Percentiles rank a stretch among this genome's conserved stretches.
These are phyloP conservation scores for Eucalyptus marginata DNA, from an alignment of 345 rosid genomes.

Conservation along the genomic window DNA sequence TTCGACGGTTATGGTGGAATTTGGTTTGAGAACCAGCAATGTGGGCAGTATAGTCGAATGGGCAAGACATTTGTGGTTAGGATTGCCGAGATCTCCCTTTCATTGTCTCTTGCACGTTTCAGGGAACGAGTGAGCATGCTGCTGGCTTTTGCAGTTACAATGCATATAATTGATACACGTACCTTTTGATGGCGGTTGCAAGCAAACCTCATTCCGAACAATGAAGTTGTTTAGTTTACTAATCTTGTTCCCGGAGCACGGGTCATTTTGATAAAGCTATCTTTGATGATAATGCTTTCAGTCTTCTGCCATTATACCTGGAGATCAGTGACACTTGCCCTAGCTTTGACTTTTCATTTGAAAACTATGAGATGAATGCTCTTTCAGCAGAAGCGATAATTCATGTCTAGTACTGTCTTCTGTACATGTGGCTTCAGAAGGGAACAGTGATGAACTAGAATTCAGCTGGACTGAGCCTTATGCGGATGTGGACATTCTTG, in stretches of 20 bases:
- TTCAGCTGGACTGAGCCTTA: background rate
- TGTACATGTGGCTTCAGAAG: background rate
- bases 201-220: background rate
- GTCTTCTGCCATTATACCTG: background rate
- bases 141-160: background rate
- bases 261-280: background rate
- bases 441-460: background rate
- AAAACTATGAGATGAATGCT: background rate
- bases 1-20: background rate
- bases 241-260: background rate
- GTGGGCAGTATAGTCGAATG: background rate
- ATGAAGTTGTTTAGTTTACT: background rate
- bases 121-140: background rate
- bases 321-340: background rate
- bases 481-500: background rate
- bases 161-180: background rate
- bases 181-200: background rate
- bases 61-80: background rate
- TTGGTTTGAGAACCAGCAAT: background rate
- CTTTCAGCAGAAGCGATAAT: background rate
- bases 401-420: background rate
- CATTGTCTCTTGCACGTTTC: background rate
- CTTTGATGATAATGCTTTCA: background rate
- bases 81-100: background rate
- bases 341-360: background rate